Evolutionary conservation across 768 basidiomycete genomes (phyloP).

Genomic region (Termitomyces sp.): DNA sequence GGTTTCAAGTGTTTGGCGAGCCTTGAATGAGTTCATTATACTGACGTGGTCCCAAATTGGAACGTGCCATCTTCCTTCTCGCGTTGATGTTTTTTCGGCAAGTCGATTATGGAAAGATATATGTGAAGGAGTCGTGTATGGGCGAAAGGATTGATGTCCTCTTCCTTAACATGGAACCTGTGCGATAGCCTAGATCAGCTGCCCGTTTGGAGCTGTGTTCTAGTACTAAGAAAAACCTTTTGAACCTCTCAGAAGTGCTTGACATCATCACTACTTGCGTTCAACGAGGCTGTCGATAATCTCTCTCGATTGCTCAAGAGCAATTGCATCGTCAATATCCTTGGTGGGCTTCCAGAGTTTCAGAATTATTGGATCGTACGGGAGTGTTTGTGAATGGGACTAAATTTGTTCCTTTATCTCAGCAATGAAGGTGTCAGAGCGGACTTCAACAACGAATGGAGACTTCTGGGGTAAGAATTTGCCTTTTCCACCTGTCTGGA

Average conservation of each 20-base stretch:
- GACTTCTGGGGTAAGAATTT: background rate
- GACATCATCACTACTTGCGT: too few relatives aligned
- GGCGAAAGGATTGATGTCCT: background rate
- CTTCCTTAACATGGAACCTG: too few relatives aligned
- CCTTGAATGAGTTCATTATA: too few relatives aligned
- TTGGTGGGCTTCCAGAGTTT: background rate
- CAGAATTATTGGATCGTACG: background rate
- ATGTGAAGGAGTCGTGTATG: background rate
- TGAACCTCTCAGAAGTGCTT: too few relatives aligned
- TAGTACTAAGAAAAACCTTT: background rate
- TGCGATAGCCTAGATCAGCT: background rate
- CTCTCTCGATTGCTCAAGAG: too few relatives aligned
- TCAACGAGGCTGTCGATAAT: too few relatives aligned
- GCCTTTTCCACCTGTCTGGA: too few relatives aligned
- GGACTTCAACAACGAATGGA: background rate
- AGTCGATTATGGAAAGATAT: background rate
- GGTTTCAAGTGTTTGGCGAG: background rate
- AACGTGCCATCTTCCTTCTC: too few relatives aligned
- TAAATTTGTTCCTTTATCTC: too few relatives aligned
- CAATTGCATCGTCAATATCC: background rate
- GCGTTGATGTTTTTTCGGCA: background rate
- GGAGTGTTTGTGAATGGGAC: too few relatives aligned
- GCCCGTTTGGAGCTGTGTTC: background rate
- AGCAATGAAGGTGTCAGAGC: too few relatives aligned
- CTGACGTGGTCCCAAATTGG: too few relatives aligned